Percentiles rank a stretch among this genome's conserved stretches.
Evolutionary conservation across 73 alveolate species (phyloP).

Genomic region (Paramecium sonneborni): DNA sequence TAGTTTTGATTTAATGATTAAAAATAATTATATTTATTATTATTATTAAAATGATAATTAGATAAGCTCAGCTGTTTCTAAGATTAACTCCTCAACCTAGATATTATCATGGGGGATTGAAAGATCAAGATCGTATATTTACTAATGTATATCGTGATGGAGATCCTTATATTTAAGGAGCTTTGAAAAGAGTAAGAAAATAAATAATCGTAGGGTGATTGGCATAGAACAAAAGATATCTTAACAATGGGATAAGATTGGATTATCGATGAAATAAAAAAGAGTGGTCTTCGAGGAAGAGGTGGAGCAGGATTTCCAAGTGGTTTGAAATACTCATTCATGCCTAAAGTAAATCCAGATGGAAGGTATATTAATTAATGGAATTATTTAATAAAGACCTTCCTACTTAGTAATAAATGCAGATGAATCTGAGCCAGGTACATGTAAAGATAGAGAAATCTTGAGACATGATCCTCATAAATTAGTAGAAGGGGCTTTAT

Average conservation of each 20-base stretch:
- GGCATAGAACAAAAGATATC: constrained; percentile 90
- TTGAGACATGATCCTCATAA: constrained; percentile 78
- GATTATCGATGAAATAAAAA: constrained; percentile 88
- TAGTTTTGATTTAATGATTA: not conserved
- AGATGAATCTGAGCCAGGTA: constrained; percentile 87
- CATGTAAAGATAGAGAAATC: constrained; percentile 84
- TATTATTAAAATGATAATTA: not conserved
- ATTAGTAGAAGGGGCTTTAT: constrained; percentile 76
- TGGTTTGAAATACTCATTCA: constrained; percentile 88
- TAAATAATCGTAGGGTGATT: constrained; percentile 78
- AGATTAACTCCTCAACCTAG: not conserved
- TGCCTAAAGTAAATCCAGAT: constrained; percentile 90
- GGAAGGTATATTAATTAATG: constrained; percentile 73
- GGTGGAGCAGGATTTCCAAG: constrained; percentile 97
- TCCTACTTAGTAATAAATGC: constrained; percentile 78
- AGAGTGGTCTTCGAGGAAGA: constrained; percentile 90
- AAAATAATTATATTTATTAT: not conserved
- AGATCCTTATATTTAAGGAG: constrained; percentile 63
- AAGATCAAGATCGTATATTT: constrained; percentile 68
- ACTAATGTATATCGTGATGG: constrained; percentile 68
- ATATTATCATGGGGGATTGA: constrained; percentile 58
- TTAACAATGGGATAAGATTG: constrained; percentile 87
- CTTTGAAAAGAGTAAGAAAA: constrained; percentile 57
- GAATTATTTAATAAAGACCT: constrained; percentile 58
- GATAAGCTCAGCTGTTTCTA: not conserved